Base-by-base conservation (phyloP, 2,329 filamentous ascomycete genomes). In the Cryphonectria japonica region DNA sequence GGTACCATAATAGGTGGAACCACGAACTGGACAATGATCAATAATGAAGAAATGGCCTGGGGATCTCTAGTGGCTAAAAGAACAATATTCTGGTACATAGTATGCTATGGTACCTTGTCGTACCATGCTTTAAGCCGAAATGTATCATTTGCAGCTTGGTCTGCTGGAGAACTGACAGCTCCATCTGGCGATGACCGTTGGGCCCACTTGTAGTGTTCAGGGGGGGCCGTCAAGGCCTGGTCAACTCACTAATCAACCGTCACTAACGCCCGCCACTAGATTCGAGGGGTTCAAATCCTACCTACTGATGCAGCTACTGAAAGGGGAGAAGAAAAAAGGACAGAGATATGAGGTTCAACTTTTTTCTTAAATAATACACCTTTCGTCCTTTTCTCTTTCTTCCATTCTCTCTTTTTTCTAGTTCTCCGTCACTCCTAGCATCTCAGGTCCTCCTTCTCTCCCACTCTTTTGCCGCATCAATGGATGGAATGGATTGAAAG, bases 201-300 rank as follows among this genome's bases (percentile, higher is more conserved):
- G 59, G 14, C 34, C 59, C 59, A 61, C 59, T 39, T 39, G 37
- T 61, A 16, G 19, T 61, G 59, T 34, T 61, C 59, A 39, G 59
- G 59, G 59, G 9, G 2, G 34, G 59, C 16, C 14, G 32, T n/a
- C 22, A 14, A 19, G 34, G 59, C 22, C 9, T 22, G 16, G 16
- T 39, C 8, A 32, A n/a, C 32, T 61, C 14, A 39, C 8, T 14
- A 32, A 37, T 13, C n/a, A 29, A 32, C 29, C 13, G n/a, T 37
- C 57, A 37, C 32, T 29, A 60, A 60, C 57, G 57, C 16, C 29
- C 32, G 16, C 57, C 34, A 61, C 34, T 61, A 34, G 59, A 4
- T 16, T 39, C 19, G 32, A 39, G 32, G 32, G 9, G 59, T 14
- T 39, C 34, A 11, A 34, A 16, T 39, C 59, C 59, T 39, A 34